These are phyloP conservation scores for Mortierella sp. DNA, from an alignment of 371 early-diverging fungal species.

Conservation along the genomic window DNA sequence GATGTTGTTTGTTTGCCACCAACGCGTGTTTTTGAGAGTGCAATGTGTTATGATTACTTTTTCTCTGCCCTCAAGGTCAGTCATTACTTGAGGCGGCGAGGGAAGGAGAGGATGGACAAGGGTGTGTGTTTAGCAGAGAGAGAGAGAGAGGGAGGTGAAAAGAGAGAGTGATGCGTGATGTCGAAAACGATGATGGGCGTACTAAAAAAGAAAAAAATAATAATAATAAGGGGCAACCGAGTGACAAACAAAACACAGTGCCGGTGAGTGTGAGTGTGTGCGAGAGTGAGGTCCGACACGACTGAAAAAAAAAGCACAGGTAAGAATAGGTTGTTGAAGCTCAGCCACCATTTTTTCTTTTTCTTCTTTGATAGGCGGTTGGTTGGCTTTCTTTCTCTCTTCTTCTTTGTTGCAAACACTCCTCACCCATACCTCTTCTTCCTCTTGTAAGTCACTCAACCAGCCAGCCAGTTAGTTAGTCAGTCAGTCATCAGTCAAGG, in stretches of 20 bases:
- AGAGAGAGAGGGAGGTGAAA: background rate
- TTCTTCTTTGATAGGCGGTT: background rate
- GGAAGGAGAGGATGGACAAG: background rate
- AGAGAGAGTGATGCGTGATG: background rate
- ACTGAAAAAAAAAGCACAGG: background rate
- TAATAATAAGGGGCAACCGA: background rate
- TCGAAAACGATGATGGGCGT: background rate
- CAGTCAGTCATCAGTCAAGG: background rate
- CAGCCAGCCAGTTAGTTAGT: background rate
- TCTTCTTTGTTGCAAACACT: background rate
- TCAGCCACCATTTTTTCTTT: conserved; percentile 14
- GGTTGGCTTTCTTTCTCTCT: background rate
- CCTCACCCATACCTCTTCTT: background rate
- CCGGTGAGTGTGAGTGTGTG: too few species aligned
- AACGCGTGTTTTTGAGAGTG: background rate
- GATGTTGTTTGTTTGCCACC: background rate
- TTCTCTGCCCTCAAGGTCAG: conserved; percentile 37
- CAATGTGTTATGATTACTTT: conserved; percentile 19
- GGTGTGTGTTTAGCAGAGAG: background rate
- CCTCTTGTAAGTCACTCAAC: background rate
- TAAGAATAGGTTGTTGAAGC: background rate
- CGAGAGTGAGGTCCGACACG: background rate
- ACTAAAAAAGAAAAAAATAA: background rate
- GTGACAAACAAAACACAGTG: background rate
- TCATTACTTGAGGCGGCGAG: conserved; percentile 31